phyloP scores from a whole-genome alignment of 768 basidiomycete genomes.

The Tricholoma hemisulphureum region DNA sequence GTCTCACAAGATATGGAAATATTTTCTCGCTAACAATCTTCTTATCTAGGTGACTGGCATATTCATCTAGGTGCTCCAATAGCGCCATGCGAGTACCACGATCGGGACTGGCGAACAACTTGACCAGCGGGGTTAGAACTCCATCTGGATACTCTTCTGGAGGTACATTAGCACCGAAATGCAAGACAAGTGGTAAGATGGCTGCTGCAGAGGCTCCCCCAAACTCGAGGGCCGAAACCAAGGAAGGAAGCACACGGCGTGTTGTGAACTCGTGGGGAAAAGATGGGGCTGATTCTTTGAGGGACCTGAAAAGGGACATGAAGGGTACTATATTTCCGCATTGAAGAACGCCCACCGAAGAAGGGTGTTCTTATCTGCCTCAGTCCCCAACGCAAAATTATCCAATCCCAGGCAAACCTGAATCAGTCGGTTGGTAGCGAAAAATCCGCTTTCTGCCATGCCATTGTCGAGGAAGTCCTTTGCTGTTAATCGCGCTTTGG shows the following conservation, averaged over 20 bases:
- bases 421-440: slow-evolving; percentile 76
- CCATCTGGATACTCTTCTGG: slow-evolving; percentile 66
- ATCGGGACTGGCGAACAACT: slow-evolving; percentile 86
- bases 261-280: slow-evolving; percentile 86
- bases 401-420: slow-evolving; percentile 84
- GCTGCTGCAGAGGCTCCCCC: slow-evolving; percentile 73
- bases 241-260: slow-evolving; percentile 83
- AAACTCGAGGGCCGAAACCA: slow-evolving; percentile 74
- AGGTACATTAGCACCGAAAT: slow-evolving; percentile 70
- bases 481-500: slow-evolving; percentile 72
- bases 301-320: slow-evolving; percentile 42
- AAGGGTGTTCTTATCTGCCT: slow-evolving; percentile 73
- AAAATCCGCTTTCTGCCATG: slow-evolving; percentile 83
- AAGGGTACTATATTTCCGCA: slow-evolving; percentile 5
- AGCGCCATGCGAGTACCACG: slow-evolving; percentile 93
- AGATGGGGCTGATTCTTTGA: slow-evolving; percentile 76
- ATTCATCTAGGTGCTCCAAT: slow-evolving; percentile 80
- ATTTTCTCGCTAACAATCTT: slow-evolving; percentile 83
- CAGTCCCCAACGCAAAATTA: slow-evolving; percentile 76
- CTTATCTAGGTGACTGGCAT: slow-evolving; percentile 84
- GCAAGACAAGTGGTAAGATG: slow-evolving; percentile 82
- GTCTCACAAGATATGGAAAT: slow-evolving; percentile 85
- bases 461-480: slow-evolving; percentile 78
- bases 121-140: slow-evolving; percentile 77
- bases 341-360: slow-evolving; percentile 50